Evolutionary conservation across 2,329 filamentous ascomycete genomes (phyloP).

Genomic region (Aspergillus awamori): DNA sequence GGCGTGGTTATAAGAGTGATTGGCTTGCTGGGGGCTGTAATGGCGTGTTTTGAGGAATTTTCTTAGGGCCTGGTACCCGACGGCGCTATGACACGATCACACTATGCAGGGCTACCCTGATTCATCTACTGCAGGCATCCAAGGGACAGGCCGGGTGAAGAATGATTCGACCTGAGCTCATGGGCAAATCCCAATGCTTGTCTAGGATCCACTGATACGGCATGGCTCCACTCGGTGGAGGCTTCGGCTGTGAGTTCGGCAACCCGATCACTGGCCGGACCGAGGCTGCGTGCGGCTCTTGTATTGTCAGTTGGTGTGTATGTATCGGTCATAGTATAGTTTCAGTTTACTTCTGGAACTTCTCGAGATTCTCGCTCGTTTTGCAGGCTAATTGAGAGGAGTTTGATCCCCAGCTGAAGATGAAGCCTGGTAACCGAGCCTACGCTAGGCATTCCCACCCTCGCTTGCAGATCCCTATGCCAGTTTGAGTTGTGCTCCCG

Average conservation of each 20-base stretch:
- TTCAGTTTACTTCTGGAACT: not conserved
- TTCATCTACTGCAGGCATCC: not conserved
- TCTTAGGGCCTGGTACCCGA: not conserved
- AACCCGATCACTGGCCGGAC: not conserved
- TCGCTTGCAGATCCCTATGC: not conserved
- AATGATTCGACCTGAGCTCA: not conserved
- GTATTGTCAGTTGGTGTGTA: not conserved
- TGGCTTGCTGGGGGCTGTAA: not conserved
- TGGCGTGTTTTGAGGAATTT: not conserved
- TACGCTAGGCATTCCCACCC: not conserved
- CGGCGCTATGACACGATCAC: not conserved
- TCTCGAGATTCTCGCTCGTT: not conserved
- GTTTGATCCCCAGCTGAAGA: not conserved
- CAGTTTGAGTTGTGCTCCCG: not conserved
- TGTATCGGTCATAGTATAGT: not conserved
- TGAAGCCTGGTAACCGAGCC: not conserved
- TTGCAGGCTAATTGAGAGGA: not conserved
- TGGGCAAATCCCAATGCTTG: not conserved
- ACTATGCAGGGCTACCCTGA: not conserved
- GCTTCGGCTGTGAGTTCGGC: constrained; percentile 2
- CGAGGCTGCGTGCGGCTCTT: not conserved
- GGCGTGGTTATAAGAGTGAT: not conserved
- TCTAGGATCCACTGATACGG: not conserved
- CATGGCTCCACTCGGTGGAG: not conserved
- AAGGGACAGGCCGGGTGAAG: not conserved